These are phyloP conservation scores for Coix lacrymajobi DNA, from an alignment of 176 grass and related monocot genomes.

Conservation along the genomic window DNA sequence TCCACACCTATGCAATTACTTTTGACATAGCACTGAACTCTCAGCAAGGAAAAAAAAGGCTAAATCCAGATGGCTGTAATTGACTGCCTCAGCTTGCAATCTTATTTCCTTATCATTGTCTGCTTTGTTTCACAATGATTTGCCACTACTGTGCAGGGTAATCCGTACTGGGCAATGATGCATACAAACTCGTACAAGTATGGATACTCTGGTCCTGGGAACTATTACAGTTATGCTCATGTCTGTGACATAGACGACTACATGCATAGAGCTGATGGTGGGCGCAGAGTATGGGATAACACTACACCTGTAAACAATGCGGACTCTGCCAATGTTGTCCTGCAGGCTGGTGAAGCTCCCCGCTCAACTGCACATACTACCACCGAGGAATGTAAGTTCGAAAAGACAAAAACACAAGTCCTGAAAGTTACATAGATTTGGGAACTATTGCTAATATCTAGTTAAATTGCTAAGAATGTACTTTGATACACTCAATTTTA, in stretches of 20 bases:
- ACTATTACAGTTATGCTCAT: slow-evolving; percentile 72
- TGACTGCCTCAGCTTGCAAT: background rate
- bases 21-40: background rate
- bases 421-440: slow-evolving; percentile 1
- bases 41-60: background rate
- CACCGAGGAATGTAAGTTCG: slow-evolving; percentile 67
- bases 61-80: slow-evolving; percentile 4
- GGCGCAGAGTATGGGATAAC: slow-evolving; percentile 69
- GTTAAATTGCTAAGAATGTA: background rate
- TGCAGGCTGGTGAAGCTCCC: slow-evolving; percentile 35
- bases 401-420: background rate
- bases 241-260: slow-evolving; percentile 71
- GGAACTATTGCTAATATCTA: background rate
- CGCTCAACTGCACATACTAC: slow-evolving; percentile 42
- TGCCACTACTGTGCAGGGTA: slow-evolving; percentile 44
- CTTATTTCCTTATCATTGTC: background rate
- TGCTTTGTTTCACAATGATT: slow-evolving; percentile 1
- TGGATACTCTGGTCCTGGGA: slow-evolving; percentile 63
- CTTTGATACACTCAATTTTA: background rate
- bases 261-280: slow-evolving; percentile 65
- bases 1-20: background rate
- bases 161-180: slow-evolving; percentile 92
- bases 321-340: slow-evolving; percentile 35
- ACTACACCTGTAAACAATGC: slow-evolving; percentile 47
- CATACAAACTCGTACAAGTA: slow-evolving; percentile 92